Evolutionary conservation across 2,329 filamentous ascomycete genomes (phyloP).

Genomic region (Epichloe elymi): DNA sequence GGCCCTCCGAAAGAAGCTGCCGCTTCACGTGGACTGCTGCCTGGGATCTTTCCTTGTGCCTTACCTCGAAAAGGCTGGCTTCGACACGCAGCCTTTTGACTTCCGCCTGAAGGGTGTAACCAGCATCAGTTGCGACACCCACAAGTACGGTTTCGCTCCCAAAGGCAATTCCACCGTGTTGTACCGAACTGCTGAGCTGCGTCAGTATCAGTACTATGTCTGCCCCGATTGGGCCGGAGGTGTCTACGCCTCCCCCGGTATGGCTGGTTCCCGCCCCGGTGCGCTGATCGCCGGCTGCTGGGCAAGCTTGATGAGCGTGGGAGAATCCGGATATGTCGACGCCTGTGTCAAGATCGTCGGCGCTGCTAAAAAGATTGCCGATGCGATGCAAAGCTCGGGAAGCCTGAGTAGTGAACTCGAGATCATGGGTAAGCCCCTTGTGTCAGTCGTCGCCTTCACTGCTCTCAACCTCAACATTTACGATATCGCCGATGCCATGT

Average conservation of each 20-base stretch:
- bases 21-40: constrained; percentile 95
- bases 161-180: constrained; percentile 93
- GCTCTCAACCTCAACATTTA: constrained; percentile 83
- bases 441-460: constrained; percentile 80
- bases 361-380: constrained; percentile 71
- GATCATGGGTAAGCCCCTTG: constrained; percentile 72
- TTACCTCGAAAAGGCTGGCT: constrained; percentile 85
- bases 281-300: constrained; percentile 94
- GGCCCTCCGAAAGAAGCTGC: constrained; percentile 64
- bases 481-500: constrained; percentile 85
- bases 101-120: constrained; percentile 91
- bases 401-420: constrained; percentile 59
- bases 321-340: constrained; percentile 76
- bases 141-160: constrained; percentile 97
- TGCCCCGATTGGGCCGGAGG: constrained; percentile 90
- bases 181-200: constrained; percentile 67
- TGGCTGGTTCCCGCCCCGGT: constrained; percentile 83
- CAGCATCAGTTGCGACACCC: constrained; percentile 90
- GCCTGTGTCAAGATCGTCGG: constrained; percentile 82
- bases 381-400: constrained; percentile 57
- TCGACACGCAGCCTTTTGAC: constrained; percentile 78
- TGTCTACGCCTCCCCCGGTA: constrained; percentile 90
- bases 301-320: constrained; percentile 79
- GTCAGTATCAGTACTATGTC: constrained; percentile 93
- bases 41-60: constrained; percentile 91